Conservation (phyloP, 805 yeast genomes). For the Candida railenensis region DNA sequence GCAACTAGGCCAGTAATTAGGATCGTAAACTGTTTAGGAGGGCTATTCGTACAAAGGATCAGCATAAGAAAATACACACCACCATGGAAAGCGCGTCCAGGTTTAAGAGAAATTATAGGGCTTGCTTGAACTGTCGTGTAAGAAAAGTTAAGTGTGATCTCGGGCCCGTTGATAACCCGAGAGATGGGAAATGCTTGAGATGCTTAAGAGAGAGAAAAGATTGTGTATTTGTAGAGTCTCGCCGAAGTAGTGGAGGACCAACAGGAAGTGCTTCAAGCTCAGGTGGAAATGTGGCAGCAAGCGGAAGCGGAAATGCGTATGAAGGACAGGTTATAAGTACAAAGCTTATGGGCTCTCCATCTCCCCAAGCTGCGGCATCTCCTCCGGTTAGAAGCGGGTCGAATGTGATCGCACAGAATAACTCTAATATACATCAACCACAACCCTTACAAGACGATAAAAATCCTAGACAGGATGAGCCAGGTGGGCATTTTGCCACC, state of each 20-base stretch:
- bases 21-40: too few species aligned
- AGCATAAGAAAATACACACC: background rate
- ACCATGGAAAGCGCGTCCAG: slow-evolving; percentile 9
- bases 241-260: slow-evolving; percentile 22
- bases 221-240: slow-evolving; percentile 60
- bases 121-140: slow-evolving; percentile 82
- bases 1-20: too few species aligned
- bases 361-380: background rate
- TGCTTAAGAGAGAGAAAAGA: slow-evolving; percentile 81
- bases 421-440: background rate
- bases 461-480: background rate
- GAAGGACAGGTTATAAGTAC: background rate
- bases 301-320: background rate
- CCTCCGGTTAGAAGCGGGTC: background rate
- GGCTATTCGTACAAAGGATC: too few species aligned
- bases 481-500: slow-evolving; percentile 32
- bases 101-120: slow-evolving; percentile 70
- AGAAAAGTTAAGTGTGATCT: slow-evolving; percentile 86
- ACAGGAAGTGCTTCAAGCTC: background rate
- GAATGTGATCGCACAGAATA: background rate
- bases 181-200: slow-evolving; percentile 80
- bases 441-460: background rate
- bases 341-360: background rate
- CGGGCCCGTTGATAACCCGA: slow-evolving; percentile 71
- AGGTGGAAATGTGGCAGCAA: background rate